These are phyloP conservation scores for Sarcodon aspratus DNA, from an alignment of 768 basidiomycete genomes.

Conservation along the genomic window DNA sequence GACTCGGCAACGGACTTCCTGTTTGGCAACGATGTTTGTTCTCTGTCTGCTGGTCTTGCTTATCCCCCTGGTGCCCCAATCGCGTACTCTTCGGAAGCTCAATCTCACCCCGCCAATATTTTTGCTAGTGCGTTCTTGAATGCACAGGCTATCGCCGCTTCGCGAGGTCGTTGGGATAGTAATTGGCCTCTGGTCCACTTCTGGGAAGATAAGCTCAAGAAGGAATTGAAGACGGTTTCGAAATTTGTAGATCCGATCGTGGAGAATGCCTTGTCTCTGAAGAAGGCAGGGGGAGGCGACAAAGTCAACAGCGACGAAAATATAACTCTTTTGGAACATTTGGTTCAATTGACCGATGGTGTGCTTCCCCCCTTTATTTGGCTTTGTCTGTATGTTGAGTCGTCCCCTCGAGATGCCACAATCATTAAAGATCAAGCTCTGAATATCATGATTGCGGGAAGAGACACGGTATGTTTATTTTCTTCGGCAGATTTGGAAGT, in stretches of 20 bases:
- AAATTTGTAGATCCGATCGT: slow-evolving; percentile 39
- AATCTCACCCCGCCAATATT: slow-evolving; percentile 19
- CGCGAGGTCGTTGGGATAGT: slow-evolving; percentile 24
- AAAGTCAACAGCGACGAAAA: slow-evolving; percentile 11
- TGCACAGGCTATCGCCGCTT: slow-evolving; percentile 20
- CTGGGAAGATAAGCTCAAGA: slow-evolving; percentile 27
- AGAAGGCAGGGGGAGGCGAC: slow-evolving; percentile 12
- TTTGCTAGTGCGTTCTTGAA: slow-evolving; percentile 29
- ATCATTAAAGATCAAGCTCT: slow-evolving; percentile 39
- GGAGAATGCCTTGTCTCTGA: slow-evolving; percentile 26
- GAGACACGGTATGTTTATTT: slow-evolving; percentile 31
- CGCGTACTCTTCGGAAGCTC: slow-evolving; percentile 7
- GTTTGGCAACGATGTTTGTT: slow-evolving; percentile 22
- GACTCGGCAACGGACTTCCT: slow-evolving; percentile 50
- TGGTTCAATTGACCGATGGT: slow-evolving; percentile 47
- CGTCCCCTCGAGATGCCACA: slow-evolving; percentile 20
- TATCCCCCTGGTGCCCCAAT: slow-evolving; percentile 22
- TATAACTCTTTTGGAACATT: slow-evolving; percentile 33
- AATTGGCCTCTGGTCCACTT: slow-evolving; percentile 34
- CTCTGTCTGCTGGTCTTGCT: slow-evolving; percentile 23
- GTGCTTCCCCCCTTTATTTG: slow-evolving; percentile 4
- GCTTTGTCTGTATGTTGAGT: slow-evolving; percentile 1
- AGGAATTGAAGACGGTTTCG: slow-evolving; percentile 28
- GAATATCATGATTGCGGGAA: slow-evolving; percentile 47
- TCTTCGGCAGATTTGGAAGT: not conserved